Evolutionary conservation across 352 stramenopile species (phyloP).

Genomic region (Plasmopara halstedii): DNA sequence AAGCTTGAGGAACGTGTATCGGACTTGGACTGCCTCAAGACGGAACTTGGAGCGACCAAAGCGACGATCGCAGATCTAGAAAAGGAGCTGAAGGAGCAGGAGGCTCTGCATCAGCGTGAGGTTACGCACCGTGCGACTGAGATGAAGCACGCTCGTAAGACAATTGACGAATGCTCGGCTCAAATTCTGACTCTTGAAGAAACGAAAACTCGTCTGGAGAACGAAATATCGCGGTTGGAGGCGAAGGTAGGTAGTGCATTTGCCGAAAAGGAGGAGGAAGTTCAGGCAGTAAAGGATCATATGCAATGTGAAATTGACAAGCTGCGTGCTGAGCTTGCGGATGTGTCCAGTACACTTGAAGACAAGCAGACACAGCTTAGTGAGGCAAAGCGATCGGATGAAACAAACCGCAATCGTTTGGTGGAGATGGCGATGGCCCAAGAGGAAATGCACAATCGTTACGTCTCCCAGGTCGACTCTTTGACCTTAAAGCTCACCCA

Average conservation of each 20-base stretch:
- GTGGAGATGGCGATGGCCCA: constrained; percentile 36
- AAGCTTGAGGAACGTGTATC: constrained; percentile 32
- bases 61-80: constrained; percentile 31
- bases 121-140: constrained; percentile 31
- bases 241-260: constrained; percentile 27
- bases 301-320: constrained; percentile 23
- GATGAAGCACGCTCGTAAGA: constrained; percentile 33
- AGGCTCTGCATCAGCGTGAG: constrained; percentile 28
- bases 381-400: constrained; percentile 28
- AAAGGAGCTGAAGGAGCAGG: constrained; percentile 24
- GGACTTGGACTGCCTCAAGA: constrained; percentile 34
- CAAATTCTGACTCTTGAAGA: constrained; percentile 32
- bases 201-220: constrained; percentile 28
- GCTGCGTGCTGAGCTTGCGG: constrained; percentile 21
- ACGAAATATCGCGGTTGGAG: constrained; percentile 30
- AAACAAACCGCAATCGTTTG: constrained; percentile 28
- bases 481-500: constrained; percentile 36
- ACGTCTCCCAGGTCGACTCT: constrained; percentile 32
- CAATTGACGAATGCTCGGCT: constrained; percentile 26
- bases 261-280: constrained; percentile 23
- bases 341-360: constrained; percentile 22
- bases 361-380: constrained; percentile 27
- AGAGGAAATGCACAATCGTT: constrained; percentile 34
- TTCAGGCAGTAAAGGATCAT: constrained; percentile 15
- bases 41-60: constrained; percentile 30